phyloP scores from a whole-genome alignment of 768 basidiomycete species.

The Mrakia gelida region DNA sequence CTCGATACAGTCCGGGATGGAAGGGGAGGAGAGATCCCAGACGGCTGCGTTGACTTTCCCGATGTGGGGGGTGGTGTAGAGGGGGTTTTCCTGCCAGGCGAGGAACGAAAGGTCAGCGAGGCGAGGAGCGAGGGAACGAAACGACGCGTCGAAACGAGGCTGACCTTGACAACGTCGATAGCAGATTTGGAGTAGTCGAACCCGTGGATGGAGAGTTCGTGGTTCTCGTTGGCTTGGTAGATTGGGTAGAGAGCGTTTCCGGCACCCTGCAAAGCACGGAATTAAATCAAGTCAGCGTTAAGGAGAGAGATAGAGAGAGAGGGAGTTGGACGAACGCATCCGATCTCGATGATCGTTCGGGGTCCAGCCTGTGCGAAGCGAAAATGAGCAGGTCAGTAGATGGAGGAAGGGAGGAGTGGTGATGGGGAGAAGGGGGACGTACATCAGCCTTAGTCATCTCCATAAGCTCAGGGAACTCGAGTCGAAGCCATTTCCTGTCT shows the following conservation, averaged over 20 bases:
- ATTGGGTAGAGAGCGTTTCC: constrained; percentile 95
- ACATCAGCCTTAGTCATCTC: constrained; percentile 65
- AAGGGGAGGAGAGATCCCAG: constrained; percentile 77
- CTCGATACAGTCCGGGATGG: constrained; percentile 59
- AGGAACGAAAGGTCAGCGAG: not conserved
- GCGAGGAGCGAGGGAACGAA: too few relatives aligned
- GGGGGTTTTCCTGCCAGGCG: constrained; percentile 66
- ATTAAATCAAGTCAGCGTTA: not conserved
- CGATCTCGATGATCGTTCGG: constrained; percentile 74
- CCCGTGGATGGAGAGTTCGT: constrained; percentile 65
- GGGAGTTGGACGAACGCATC: constrained; percentile 56
- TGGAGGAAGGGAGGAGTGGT: not conserved
- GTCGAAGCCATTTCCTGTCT: constrained; percentile 87
- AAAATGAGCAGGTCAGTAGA: not conserved
- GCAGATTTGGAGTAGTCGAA: constrained; percentile 90
- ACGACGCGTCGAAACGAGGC: constrained; percentile 27
- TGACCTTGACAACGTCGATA: constrained; percentile 79
- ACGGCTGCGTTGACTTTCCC: constrained; percentile 74
- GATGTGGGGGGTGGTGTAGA: constrained; percentile 62
- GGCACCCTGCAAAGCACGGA: constrained; percentile 61
- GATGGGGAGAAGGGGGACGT: constrained; percentile 31
- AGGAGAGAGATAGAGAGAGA: not conserved
- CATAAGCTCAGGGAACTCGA: constrained; percentile 90
- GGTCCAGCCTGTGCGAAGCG: constrained; percentile 63
- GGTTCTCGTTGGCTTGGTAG: constrained; percentile 75